Evolutionary conservation across 2,329 filamentous ascomycete species (phyloP), one percentile per base, ranked within the genome.

Genomic region (Aotearoamyces nothofagi): DNA sequence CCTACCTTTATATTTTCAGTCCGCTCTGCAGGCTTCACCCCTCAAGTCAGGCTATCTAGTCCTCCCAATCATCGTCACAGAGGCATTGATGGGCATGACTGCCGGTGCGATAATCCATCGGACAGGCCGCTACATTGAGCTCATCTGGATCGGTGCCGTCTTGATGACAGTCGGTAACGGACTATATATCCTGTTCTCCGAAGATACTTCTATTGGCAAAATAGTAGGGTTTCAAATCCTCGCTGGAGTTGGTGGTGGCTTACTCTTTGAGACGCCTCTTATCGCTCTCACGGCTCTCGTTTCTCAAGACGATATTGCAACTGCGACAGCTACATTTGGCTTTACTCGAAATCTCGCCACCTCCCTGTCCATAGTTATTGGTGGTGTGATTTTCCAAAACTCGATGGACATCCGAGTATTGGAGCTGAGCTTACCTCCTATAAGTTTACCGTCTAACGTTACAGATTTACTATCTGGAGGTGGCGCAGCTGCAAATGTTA

Each of bases 301-400:
- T 19, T 57, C 66, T 17, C 62, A 61, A 27, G 58, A 61, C 15
- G 73, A 78, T 38, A 73, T 75, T 24, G 74, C 69, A 14, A 63
- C 69, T 3, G 72, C 67, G 0, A 78, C 72, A 0, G 63, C 70
- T 1, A 70, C 69, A 2, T 72, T 77, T 37, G 61, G 66, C 8
- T 28, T 78, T 43, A 58, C 74, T 7, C 69, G 77, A 12, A 77
- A 78, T 39, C 55, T 84, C 2, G 73, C 71, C 5, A 79, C 72
- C 0, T 66, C 73, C 2, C 65, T 75, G 11, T 76, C 73, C 0
- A 66, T 83, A 26, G 77, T 83, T 2, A 60, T 84, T 23, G 80
- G 80, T 14, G 72, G 77, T n/a, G 77, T 83, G 24, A 64, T 86
- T 20, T 84, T 86, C 55, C 74, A 83, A 52, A 84, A 86, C 47